Base-by-base conservation (phyloP, 2,329 filamentous ascomycete genomes). In the Paracorniculantispora psalliotae region DNA sequence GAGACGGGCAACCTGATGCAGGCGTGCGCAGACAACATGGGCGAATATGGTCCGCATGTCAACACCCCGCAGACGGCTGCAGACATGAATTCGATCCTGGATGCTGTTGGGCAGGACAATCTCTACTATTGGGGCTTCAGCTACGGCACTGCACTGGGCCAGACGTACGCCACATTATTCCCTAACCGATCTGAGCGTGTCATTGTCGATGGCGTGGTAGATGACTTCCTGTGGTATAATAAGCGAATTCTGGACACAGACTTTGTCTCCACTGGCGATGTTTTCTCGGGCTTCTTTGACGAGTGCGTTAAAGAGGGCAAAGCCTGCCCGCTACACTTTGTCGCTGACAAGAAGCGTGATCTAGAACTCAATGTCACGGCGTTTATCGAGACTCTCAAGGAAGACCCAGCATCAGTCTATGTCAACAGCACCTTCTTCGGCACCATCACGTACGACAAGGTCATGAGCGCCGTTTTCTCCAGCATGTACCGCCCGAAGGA, bases 111-210 rank as follows among this genome's bases (percentile, higher is more conserved):
- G 3, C 63, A 70, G 26, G 59, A 71, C 49, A 63, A 68, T 1
- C 65, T 75, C 64, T 62, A 68, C 17, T 77, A 75, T 51, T 77
- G 74, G 75, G 76, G 77, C 0, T 71, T 76, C 57, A 76, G 73
- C 56, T 79, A 79, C 59, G 76, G 76, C 17, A 75, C 70, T 0
- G 60, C 73, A 1, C 67, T 79, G 2, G 77, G 76, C 0, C 68
- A 70, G 48, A 76, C 73, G 0, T 77, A 77, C 28, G 75, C 74
- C 0, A 68, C 69, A 0, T 66, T 78, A 39, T 74, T 71, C 19
- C 72, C 73, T 0, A 65, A 73, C 8, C 65, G 71, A 0, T 67
- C 71, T 2, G 61, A 64, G 9, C 67, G 73, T 17, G 62, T 75
- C 47, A 66, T 73, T n/a, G 69, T 75, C 10, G 73, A 75, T 15